phyloP scores from a whole-genome alignment of 2,329 filamentous ascomycete genomes.

The Corinectria fuckeliana region DNA sequence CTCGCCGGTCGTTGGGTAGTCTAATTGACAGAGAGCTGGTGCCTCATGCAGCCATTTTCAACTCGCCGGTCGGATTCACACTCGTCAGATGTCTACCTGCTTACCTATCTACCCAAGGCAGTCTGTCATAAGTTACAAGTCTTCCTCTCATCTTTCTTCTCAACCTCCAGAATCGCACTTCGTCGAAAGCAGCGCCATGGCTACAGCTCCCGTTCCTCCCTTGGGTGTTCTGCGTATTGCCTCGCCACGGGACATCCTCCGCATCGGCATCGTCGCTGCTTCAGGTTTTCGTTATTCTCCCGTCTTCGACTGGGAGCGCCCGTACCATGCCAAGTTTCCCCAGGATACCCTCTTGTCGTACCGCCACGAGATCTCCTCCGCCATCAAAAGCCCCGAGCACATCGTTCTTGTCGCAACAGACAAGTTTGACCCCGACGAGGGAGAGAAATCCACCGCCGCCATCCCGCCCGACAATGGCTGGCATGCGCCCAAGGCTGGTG shows the following conservation, averaged over 20 bases:
- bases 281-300: constrained; percentile 3
- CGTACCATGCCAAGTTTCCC: not conserved
- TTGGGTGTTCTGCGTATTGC: not conserved
- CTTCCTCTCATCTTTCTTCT: too few species aligned
- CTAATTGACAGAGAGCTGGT: too few species aligned
- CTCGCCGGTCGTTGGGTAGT: too few species aligned
- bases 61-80: too few species aligned
- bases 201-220: too few species aligned
- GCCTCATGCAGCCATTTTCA: too few species aligned
- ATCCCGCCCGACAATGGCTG: not conserved
- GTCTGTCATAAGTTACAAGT: too few species aligned
- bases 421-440: not conserved
- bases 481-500: not conserved
- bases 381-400: not conserved
- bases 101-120: too few species aligned
- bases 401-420: constrained; percentile 6
- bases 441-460: not conserved
- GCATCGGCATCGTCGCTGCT: constrained; percentile 2
- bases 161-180: too few species aligned
- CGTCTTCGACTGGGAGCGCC: constrained; percentile 8
- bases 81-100: too few species aligned
- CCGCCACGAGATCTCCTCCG: not conserved
- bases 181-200: too few species aligned
- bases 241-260: not conserved
- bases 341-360: constrained; percentile 5